These are phyloP conservation scores for Cenchrus americanus DNA, from an alignment of 176 grass and related monocot species.

Conservation along the genomic window DNA sequence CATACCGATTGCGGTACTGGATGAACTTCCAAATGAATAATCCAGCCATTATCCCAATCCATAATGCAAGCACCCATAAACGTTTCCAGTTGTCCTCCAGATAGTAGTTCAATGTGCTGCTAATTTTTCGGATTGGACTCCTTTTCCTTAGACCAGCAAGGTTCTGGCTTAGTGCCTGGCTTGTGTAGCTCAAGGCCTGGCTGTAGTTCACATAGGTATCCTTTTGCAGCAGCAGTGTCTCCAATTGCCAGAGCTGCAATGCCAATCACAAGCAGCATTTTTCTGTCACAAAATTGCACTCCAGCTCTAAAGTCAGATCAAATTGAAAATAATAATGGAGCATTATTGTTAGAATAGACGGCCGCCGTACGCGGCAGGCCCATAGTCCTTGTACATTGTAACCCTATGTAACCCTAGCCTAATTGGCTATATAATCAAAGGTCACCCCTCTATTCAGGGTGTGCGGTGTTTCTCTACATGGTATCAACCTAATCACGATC, in stretches of 20 bases:
- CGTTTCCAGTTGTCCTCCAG: slow-evolving; percentile 98
- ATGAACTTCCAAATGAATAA: slow-evolving; percentile 97
- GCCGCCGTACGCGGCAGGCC: too few species aligned
- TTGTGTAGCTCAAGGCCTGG: slow-evolving; percentile 84
- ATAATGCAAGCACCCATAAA: slow-evolving; percentile 83
- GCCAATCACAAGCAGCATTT: slow-evolving; percentile 29
- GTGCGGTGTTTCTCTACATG: too few species aligned
- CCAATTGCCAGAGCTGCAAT: slow-evolving; percentile 91
- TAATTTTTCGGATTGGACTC: slow-evolving; percentile 71
- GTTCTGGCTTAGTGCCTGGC: slow-evolving; percentile 86
- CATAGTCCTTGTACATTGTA: too few species aligned
- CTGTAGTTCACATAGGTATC: slow-evolving; percentile 95
- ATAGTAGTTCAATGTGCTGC: slow-evolving; percentile 75
- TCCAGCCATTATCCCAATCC: slow-evolving; percentile 84
- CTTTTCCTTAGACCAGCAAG: slow-evolving; percentile 60
- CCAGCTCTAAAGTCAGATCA: not conserved
- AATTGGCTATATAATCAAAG: too few species aligned
- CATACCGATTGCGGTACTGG: slow-evolving; percentile 76
- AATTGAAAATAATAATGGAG: slow-evolving; percentile 19
- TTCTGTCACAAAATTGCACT: slow-evolving; percentile 6
- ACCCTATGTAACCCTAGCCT: too few species aligned
- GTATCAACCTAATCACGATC: too few species aligned
- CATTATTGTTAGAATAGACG: too few species aligned
- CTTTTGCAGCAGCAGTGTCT: slow-evolving; percentile 86
- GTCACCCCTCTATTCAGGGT: too few species aligned